These are phyloP conservation scores for Xanthoconium purpureum DNA, from an alignment of 768 basidiomycete species.

Conservation along the genomic window DNA sequence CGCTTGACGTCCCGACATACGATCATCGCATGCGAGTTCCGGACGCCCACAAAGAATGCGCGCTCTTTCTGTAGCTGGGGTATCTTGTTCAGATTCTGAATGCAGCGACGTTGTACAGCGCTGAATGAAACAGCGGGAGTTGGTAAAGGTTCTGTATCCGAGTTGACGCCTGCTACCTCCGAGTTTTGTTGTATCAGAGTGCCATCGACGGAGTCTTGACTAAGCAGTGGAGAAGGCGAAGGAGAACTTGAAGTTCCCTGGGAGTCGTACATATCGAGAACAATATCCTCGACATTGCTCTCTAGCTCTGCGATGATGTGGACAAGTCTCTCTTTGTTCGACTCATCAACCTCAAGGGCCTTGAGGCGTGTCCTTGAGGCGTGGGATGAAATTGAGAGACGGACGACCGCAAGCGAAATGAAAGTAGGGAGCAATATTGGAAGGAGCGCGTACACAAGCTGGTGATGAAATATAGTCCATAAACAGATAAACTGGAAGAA, in stretches of 20 bases:
- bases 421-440: conserved; percentile 66
- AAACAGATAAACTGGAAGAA: neutral
- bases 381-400: conserved; percentile 54
- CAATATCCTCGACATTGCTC: conserved; percentile 54
- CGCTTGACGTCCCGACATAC: conserved; percentile 63
- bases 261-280: conserved; percentile 53
- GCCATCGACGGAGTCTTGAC: neutral
- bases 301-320: conserved; percentile 59
- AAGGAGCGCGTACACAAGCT: conserved; percentile 54
- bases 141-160: conserved; percentile 9
- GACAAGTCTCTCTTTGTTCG: conserved; percentile 48
- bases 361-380: conserved; percentile 64
- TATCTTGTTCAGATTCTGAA: conserved; percentile 60
- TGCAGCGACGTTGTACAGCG: conserved; percentile 54
- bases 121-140: conserved; percentile 51
- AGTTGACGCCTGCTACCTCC: neutral
- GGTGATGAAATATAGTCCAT: conserved; percentile 2
- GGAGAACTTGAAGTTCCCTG: conserved; percentile 26
- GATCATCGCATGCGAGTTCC: conserved; percentile 71
- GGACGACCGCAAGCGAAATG: conserved; percentile 51
- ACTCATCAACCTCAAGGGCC: conserved; percentile 55
- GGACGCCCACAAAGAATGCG: conserved; percentile 56
- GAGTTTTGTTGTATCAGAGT: neutral
- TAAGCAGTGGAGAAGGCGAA: conserved; percentile 7
- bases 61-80: conserved; percentile 67